A percentile compares a stretch with the other conserved stretches of the same genome.
Conservation (phyloP, 129 eudicot species). For the Centaurea solstitialis region DNA sequence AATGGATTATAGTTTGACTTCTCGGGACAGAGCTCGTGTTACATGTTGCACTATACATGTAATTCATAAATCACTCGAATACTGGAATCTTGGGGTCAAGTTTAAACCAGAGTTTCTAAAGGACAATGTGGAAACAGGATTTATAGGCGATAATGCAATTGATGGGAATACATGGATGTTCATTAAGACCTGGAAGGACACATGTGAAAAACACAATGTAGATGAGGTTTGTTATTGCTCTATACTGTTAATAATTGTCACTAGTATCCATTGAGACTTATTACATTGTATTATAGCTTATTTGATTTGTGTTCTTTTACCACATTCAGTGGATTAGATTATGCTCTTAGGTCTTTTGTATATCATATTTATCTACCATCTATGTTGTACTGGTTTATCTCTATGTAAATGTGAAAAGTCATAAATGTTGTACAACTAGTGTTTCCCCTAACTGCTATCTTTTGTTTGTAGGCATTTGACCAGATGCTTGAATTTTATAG, state of each 20-base stretch:
- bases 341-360: neutral
- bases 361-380: neutral
- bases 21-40: slow-evolving; percentile 17
- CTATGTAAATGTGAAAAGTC: neutral
- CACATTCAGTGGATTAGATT: neutral
- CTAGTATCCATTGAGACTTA: neutral
- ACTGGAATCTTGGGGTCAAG: slow-evolving; percentile 20
- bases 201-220: slow-evolving; percentile 50
- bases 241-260: neutral
- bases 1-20: slow-evolving; percentile 19
- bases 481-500: slow-evolving; percentile 68
- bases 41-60: slow-evolving; percentile 6
- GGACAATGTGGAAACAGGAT: slow-evolving; percentile 26
- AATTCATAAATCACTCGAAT: slow-evolving; percentile 31
- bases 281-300: neutral
- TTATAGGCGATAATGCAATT: slow-evolving; percentile 11
- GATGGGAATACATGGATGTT: slow-evolving; percentile 56
- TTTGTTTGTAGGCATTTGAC: slow-evolving; percentile 56
- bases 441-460: neutral
- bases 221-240: slow-evolving; percentile 52
- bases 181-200: slow-evolving; percentile 70
- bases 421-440: neutral
- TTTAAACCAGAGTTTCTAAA: slow-evolving; percentile 25
- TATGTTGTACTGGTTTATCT: neutral
- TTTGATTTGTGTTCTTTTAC: neutral